Base-by-base conservation (phyloP, 768 basidiomycete species). In the Antrodiella citrinella region DNA sequence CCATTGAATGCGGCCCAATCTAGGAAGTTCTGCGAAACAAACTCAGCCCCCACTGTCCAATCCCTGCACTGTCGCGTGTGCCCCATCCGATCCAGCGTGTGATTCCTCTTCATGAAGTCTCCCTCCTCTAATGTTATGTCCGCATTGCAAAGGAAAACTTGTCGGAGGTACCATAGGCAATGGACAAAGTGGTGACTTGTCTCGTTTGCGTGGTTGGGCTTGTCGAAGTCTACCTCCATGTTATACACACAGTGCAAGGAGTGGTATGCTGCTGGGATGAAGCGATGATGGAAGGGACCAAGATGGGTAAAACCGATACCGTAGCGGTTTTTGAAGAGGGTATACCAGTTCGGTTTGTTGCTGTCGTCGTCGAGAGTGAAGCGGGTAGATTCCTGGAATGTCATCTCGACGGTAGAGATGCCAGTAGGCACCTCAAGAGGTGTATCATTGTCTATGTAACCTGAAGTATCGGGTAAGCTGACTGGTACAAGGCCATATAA, bases 141-240 rank as follows among this genome's bases (percentile, higher is more conserved):
- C 21, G 59, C 57, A 20, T 49, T 19, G 52, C 59, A 60, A 7
- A 60, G 25, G 20, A 53, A 46, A 18, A 45, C 39, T 45, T 58
- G 54, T n/a, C 59, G 53, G 19, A 60, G 43, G 40, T 60, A 60
- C 44, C 35, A 24, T 3, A 60, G 42, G 50, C 59, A 60, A 44
- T 60, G 59, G 19, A 48, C 22, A 20, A 55, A 18, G 40, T 60
- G 59, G 15, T 7, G 30, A 15, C 30, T 35, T 35, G 30, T 35
- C 30, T 35, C 30, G 30, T 7, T 35, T 35, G 30, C 30, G 30
- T 35, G 30, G 15, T 35, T 35, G 15, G 30, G 30, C 15, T 35
- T 35, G 30, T 35, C 42, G 49, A 50, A 42, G 41, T 25, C 38
- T 21, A 39, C 22, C 49, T 50, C 40, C 10, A 50, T 11, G 19